Conservation (phyloP, 2,329 filamentous ascomycete species). For the Penicillium paneum region DNA sequence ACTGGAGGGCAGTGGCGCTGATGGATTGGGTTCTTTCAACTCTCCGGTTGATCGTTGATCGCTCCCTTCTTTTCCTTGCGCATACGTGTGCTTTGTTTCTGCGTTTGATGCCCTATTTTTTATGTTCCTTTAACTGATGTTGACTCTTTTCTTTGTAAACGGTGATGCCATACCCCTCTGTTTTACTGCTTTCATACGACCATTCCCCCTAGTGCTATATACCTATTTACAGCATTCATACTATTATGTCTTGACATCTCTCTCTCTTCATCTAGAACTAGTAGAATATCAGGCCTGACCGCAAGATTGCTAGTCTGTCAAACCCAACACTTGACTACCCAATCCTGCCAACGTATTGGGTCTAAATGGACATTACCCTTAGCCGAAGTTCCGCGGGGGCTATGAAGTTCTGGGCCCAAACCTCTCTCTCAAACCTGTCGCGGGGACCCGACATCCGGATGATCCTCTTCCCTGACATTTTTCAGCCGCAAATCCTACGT, state of each 20-base stretch:
- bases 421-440: not conserved
- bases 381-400: not conserved
- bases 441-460: not conserved
- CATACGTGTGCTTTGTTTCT: slow-evolving; percentile 11
- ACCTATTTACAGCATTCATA: slow-evolving; percentile 6
- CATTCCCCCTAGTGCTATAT: slow-evolving; percentile 4
- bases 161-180: slow-evolving; percentile 11
- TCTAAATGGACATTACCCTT: not conserved
- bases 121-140: slow-evolving; percentile 1
- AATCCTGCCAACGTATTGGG: not conserved
- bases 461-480: not conserved
- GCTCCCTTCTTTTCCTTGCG: slow-evolving; percentile 12
- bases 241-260: not conserved
- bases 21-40: slow-evolving; percentile 14
- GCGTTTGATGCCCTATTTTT: slow-evolving; percentile 5
- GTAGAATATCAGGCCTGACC: not conserved
- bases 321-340: not conserved
- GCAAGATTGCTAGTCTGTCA: not conserved
- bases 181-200: slow-evolving; percentile 5
- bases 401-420: not conserved
- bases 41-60: slow-evolving; percentile 18
- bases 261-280: too few species aligned
- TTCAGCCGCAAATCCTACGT: not conserved
- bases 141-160: slow-evolving; percentile 1
- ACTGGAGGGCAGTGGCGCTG: slow-evolving; percentile 27